Base-by-base conservation (phyloP, 208 protist genomes). In the Phytomonas sp. region DNA sequence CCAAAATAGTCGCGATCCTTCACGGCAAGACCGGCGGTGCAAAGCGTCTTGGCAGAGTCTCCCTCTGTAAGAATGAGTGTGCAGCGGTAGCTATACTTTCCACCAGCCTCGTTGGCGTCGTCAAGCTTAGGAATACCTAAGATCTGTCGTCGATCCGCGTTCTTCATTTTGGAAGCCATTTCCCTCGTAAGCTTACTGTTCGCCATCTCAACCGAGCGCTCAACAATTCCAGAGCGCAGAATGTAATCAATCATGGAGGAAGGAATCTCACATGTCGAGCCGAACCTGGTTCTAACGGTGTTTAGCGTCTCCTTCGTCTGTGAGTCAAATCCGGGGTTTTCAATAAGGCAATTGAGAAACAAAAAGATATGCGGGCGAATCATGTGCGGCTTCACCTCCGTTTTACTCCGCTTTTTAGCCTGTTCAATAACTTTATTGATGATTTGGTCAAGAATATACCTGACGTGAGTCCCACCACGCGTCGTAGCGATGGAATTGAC, bases 11-110 rank as follows among this genome's bases (percentile, higher is more conserved):
- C 98, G 40, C 97, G 79, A 46, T 99, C 99, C 61, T 99, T 94
- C 26, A 99, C 98, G 13, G 86, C 88, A 7, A 99, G 90, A 17
- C 99, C 99, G n/a, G 89, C 82, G 31, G 98, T 97, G 68, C 98
- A 98, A 8, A 99, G 85, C 30, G 97, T 89, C 81, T 99, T 99
- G 66, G 98, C 98, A 5, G 98, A 99, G 81, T 99, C 98, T 68
- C 99, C 98, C 88, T 99, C 98, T 9, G 99, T 99, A 51, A 99
- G 79, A 75, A 99, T 99, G 13, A 99, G 93, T 4, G 99, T 99
- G 85, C 99, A 99, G 68, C 99, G 84, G 53, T 89, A 68, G 40
- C 92, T 81, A 62, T 98, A 79, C 70, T 92, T 89, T 26, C 93
- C 92, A 60, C 99, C 99, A 20, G 99, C 99, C 74, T 98, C 89